A percentile compares a stretch with the other conserved stretches of the same genome.
Conservation (phyloP, 768 basidiomycete species). For the Russula sp. region DNA sequence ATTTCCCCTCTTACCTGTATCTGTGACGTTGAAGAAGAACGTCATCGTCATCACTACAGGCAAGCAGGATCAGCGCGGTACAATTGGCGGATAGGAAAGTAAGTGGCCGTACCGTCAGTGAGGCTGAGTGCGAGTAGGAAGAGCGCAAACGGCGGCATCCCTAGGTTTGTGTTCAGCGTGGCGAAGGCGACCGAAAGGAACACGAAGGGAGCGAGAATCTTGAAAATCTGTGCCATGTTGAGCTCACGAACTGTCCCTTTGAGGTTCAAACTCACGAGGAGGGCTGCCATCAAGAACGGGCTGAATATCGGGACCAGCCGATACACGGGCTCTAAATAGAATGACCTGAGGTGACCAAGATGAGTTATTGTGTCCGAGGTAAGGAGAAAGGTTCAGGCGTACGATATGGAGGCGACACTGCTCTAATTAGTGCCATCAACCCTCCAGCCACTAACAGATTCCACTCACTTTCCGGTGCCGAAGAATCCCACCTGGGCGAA, state of each 20-base stretch:
- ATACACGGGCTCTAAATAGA: slow-evolving; percentile 85
- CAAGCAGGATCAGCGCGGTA: not conserved
- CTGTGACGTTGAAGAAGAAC: slow-evolving; percentile 80
- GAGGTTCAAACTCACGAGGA: slow-evolving; percentile 45
- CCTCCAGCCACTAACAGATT: not conserved
- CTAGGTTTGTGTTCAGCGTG: slow-evolving; percentile 57
- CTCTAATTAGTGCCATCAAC: not conserved
- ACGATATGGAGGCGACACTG: slow-evolving; percentile 26
- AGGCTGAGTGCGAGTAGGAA: slow-evolving; percentile 72
- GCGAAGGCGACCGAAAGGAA: slow-evolving; percentile 67
- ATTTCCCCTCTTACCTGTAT: slow-evolving; percentile 50
- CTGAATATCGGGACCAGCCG: slow-evolving; percentile 80
- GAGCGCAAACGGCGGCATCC: slow-evolving; percentile 73
- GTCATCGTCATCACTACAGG: slow-evolving; percentile 67
- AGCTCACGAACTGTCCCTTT: not conserved
- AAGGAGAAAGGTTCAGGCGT: not conserved
- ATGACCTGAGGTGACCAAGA: slow-evolving; percentile 75
- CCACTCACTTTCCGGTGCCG: slow-evolving; percentile 72
- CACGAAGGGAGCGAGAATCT: slow-evolving; percentile 76
- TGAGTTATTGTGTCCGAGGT: slow-evolving; percentile 6
- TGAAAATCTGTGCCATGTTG: slow-evolving; percentile 51
- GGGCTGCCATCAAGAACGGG: slow-evolving; percentile 74
- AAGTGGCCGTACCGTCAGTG: slow-evolving; percentile 49
- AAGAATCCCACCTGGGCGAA: slow-evolving; percentile 86
- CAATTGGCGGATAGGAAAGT: not conserved